A percentile compares a stretch with the other conserved stretches of the same genome.
phyloP scores from a whole-genome alignment of 2,329 filamentous ascomycete species.

The Orbilia javanica region DNA sequence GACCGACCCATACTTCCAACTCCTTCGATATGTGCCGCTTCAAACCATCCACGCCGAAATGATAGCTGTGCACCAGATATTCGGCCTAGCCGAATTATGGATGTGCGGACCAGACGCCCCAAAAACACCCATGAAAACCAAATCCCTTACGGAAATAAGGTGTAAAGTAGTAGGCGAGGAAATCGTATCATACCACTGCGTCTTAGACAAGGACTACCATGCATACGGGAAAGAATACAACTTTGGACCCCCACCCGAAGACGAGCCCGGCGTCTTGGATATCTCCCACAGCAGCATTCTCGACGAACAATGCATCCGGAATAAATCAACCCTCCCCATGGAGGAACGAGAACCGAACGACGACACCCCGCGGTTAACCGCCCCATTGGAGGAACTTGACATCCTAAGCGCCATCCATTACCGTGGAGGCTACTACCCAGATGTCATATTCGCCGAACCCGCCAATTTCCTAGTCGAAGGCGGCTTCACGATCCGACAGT shows the following conservation, averaged over 20 bases:
- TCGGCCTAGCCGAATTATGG: neutral
- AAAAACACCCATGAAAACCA: neutral
- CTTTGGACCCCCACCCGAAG: neutral
- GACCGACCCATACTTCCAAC: neutral
- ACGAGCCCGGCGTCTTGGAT: neutral
- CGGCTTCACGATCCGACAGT: neutral
- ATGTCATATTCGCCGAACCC: neutral
- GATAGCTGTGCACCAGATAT: neutral
- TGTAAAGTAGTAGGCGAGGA: neutral
- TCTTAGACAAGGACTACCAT: neutral
- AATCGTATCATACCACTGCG: neutral
- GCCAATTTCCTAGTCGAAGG: neutral
- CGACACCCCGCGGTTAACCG: neutral
- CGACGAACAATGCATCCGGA: neutral
- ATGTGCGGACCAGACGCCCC: too few species aligned
- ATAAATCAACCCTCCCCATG: neutral
- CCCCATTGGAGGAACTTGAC: neutral
- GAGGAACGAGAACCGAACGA: neutral
- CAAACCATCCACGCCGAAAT: neutral
- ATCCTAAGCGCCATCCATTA: neutral
- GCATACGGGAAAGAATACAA: neutral
- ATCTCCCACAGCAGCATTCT: neutral
- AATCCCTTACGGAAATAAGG: neutral
- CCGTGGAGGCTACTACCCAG: neutral
- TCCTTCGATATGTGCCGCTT: neutral